phyloP scores from a whole-genome alignment of 2,329 filamentous ascomycete species.

The Mariannaea elegans region DNA sequence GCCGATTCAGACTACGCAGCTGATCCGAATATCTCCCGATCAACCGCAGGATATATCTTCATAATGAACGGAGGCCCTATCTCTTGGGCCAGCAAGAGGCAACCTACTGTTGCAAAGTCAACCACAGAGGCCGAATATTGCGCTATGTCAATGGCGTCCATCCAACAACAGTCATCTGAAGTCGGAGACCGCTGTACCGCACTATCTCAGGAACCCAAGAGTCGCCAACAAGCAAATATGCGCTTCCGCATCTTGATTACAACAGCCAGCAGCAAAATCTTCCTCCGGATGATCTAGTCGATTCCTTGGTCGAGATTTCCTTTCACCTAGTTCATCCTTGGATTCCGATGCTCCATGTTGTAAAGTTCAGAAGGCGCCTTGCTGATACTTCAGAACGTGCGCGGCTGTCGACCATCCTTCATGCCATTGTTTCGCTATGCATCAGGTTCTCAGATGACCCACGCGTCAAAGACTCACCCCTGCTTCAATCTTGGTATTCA shows the following conservation, averaged over 20 bases:
- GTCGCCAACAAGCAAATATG: neutral
- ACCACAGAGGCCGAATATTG: neutral
- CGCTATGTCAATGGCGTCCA: too few species aligned
- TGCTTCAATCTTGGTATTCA: conserved; percentile 34
- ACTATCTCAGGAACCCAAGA: neutral
- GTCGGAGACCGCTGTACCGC: conserved; percentile 5
- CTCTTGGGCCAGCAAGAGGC: neutral
- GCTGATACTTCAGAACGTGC: conserved; percentile 24
- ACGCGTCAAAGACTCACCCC: conserved; percentile 34
- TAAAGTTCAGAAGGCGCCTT: conserved; percentile 32
- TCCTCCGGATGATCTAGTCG: conserved; percentile 44
- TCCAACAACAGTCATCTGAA: conserved; percentile 14
- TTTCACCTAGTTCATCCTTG: conserved; percentile 50
- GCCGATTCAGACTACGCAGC: conserved; percentile 1
- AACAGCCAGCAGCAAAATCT: conserved; percentile 21
- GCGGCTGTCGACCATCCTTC: conserved; percentile 43
- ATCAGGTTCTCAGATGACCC: conserved; percentile 40
- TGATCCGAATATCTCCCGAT: neutral
- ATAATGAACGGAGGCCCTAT: neutral
- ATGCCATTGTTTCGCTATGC: conserved; percentile 46
- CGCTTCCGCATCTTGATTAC: neutral
- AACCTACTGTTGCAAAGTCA: neutral
- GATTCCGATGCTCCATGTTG: conserved; percentile 43
- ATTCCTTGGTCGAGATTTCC: conserved; percentile 46
- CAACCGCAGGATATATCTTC: conserved; percentile 1